A percentile compares a stretch with the other conserved stretches of the same genome.
Conservation (phyloP, 371 early-diverging fungal species). For the Mucor indicus region DNA sequence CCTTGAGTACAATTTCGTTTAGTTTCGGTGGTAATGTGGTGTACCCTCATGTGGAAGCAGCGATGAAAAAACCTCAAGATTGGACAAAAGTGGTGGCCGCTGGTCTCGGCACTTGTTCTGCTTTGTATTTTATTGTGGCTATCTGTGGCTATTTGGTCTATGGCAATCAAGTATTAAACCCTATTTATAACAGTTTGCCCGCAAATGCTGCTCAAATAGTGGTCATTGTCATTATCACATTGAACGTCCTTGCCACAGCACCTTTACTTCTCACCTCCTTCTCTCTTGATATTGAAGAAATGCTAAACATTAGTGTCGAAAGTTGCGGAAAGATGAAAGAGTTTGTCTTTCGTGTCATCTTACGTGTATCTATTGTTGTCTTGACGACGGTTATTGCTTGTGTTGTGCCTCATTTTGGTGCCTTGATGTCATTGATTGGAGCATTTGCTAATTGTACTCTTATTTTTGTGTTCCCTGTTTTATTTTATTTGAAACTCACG, state of each 20-base stretch:
- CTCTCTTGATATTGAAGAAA: slow-evolving; percentile 67
- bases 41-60: slow-evolving; percentile 82
- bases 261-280: slow-evolving; percentile 83
- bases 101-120: slow-evolving; percentile 68
- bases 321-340: slow-evolving; percentile 49
- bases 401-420: slow-evolving; percentile 78
- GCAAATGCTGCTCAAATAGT: slow-evolving; percentile 57
- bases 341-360: slow-evolving; percentile 50
- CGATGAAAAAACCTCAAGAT: slow-evolving; percentile 74
- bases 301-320: slow-evolving; percentile 54
- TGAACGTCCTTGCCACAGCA: slow-evolving; percentile 81
- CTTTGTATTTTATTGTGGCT: slow-evolving; percentile 74
- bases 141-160: slow-evolving; percentile 85
- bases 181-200: slow-evolving; percentile 73
- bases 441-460: slow-evolving; percentile 74
- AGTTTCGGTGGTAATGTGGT: slow-evolving; percentile 81
- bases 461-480: slow-evolving; percentile 81
- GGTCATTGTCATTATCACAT: slow-evolving; percentile 74
- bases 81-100: slow-evolving; percentile 72
- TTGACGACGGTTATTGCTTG: slow-evolving; percentile 60
- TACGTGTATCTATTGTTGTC: slow-evolving; percentile 55
- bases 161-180: slow-evolving; percentile 66
- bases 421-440: slow-evolving; percentile 83
- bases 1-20: slow-evolving; percentile 69
- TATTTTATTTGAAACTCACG: slow-evolving; percentile 74